These are phyloP conservation scores for Tuber aestivum DNA, from an alignment of 495 filamentous ascomycete species.

Conservation along the genomic window DNA sequence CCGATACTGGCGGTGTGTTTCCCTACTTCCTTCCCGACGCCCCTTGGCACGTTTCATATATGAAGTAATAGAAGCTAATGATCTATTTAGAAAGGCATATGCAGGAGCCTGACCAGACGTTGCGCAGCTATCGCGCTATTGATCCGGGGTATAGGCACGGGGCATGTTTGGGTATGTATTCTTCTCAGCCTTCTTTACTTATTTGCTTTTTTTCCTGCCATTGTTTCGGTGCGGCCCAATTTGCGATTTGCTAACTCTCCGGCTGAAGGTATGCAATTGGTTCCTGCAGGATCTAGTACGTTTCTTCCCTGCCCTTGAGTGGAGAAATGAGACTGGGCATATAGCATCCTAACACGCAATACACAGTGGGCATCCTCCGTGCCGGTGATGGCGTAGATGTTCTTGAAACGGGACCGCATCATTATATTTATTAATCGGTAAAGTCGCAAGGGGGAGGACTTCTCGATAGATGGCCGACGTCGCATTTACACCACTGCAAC, in stretches of 20 bases:
- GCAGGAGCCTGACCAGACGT: slow-evolving; percentile 65
- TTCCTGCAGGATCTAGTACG: neutral
- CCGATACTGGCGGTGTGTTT: slow-evolving; percentile 52
- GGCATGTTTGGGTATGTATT: slow-evolving; percentile 83
- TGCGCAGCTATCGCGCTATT: slow-evolving; percentile 64
- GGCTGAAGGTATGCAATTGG: neutral
- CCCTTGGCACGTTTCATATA: neutral
- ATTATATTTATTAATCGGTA: slow-evolving; percentile 54
- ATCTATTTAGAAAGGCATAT: slow-evolving; percentile 51
- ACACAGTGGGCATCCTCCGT: slow-evolving; percentile 45
- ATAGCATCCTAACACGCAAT: neutral
- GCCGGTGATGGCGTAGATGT: slow-evolving; percentile 60
- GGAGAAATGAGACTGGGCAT: slow-evolving; percentile 28
- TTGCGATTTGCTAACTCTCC: neutral
- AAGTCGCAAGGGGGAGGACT: neutral
- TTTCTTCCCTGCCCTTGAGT: neutral
- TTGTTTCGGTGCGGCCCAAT: neutral
- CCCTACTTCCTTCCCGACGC: neutral
- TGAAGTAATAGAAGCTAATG: neutral
- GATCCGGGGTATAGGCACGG: slow-evolving; percentile 64
- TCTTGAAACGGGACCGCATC: slow-evolving; percentile 57
- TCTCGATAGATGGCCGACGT: neutral
- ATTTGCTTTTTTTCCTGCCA: neutral
- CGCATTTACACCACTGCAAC: neutral
- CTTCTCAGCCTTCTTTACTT: slow-evolving; percentile 51